phyloP scores from a whole-genome alignment of 2,329 filamentous ascomycete species.

The Leptosphaerulina australis region DNA sequence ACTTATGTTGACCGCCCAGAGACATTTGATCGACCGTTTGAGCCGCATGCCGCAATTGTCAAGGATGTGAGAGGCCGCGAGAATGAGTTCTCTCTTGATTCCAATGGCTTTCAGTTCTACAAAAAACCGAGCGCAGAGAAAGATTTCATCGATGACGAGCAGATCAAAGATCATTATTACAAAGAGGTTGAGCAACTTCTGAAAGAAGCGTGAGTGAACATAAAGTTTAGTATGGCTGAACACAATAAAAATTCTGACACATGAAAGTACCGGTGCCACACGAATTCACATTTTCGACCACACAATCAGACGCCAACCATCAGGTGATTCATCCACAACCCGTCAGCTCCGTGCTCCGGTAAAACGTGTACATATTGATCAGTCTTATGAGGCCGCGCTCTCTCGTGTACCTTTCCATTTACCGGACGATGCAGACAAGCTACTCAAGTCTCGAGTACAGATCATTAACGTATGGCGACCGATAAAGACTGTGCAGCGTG shows the following conservation, averaged over 20 bases:
- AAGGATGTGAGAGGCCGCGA: conserved; percentile 56
- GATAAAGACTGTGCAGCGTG: conserved; percentile 40
- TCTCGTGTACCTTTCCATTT: conserved; percentile 40
- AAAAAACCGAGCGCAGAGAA: conserved; percentile 41
- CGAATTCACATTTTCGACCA: conserved; percentile 68
- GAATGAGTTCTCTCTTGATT: conserved; percentile 51
- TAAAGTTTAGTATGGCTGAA: neutral
- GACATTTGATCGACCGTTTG: conserved; percentile 42
- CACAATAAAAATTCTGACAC: neutral
- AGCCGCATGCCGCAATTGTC: conserved; percentile 40
- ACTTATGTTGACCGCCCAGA: conserved; percentile 40
- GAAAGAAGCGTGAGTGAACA: conserved; percentile 43
- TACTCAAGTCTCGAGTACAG: conserved; percentile 38
- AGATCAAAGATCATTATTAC: conserved; percentile 45
- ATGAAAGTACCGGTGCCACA: conserved; percentile 60
- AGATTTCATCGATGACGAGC: conserved; percentile 44
- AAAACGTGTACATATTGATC: conserved; percentile 64
- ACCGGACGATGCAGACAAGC: conserved; percentile 38
- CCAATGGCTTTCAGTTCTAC: conserved; percentile 48
- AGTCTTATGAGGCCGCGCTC: conserved; percentile 53
- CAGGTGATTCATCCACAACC: conserved; percentile 27
- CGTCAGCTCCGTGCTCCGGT: conserved; percentile 53
- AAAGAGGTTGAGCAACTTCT: conserved; percentile 45
- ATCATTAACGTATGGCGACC: conserved; percentile 49
- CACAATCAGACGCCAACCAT: conserved; percentile 59